Percentiles rank a stretch among this genome's conserved stretches.
Conservation (phyloP, 805 yeast genomes). For the Soucietia sequanensis region DNA sequence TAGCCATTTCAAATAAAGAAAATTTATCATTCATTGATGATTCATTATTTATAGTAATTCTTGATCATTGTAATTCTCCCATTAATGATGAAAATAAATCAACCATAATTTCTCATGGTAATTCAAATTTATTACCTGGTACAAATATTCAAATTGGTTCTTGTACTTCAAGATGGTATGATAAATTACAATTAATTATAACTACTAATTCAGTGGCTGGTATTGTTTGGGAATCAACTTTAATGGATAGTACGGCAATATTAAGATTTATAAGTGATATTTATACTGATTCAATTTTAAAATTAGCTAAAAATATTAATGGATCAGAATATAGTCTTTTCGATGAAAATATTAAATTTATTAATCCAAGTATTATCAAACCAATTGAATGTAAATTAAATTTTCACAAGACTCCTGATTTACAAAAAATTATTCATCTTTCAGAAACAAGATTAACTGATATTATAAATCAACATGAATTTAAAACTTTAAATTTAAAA, state of each 20-base stretch:
- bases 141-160: slow-evolving; percentile 54
- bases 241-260: slow-evolving; percentile 59
- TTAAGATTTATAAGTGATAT: slow-evolving; percentile 56
- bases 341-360: slow-evolving; percentile 35
- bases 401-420: slow-evolving; percentile 45
- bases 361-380: slow-evolving; percentile 38
- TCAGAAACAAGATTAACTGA: slow-evolving; percentile 61
- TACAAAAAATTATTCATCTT: slow-evolving; percentile 48
- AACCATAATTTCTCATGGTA: slow-evolving; percentile 51
- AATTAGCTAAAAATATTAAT: slow-evolving; percentile 57
- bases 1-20: slow-evolving; percentile 37
- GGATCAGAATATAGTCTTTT: slow-evolving; percentile 56
- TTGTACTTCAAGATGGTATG: slow-evolving; percentile 61
- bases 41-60: slow-evolving; percentile 51
- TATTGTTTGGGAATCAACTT: slow-evolving; percentile 56
- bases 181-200: slow-evolving; percentile 53
- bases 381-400: slow-evolving; percentile 30
- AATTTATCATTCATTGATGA: slow-evolving; percentile 42
- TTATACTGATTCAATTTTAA: slow-evolving; percentile 55
- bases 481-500: slow-evolving; percentile 40
- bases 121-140: slow-evolving; percentile 38
- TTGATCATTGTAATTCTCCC: slow-evolving; percentile 48
- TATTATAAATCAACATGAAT: slow-evolving; percentile 56
- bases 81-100: slow-evolving; percentile 48
- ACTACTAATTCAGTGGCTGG: slow-evolving; percentile 59